A percentile compares a stretch with the other conserved stretches of the same genome.
phyloP scores from a whole-genome alignment of 2,329 filamentous ascomycete species.

The Leptographium wingfieldii region DNA sequence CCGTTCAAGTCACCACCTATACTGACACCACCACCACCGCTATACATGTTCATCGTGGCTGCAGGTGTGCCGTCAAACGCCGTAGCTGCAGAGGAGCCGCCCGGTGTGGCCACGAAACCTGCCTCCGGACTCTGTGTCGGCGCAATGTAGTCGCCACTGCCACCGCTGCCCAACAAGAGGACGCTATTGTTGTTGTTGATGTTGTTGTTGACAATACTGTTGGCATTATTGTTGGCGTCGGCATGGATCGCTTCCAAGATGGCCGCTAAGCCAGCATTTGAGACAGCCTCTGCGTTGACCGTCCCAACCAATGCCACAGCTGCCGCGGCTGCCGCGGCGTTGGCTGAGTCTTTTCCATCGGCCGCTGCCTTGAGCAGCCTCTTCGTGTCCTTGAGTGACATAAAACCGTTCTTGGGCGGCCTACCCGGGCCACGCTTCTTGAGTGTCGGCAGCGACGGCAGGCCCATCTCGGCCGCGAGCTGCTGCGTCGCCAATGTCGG shows the following conservation, averaged over 20 bases:
- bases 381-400: slow-evolving; percentile 61
- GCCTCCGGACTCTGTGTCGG: background rate
- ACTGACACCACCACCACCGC: no score
- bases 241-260: background rate
- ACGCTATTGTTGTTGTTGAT: background rate
- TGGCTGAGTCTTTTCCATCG: slow-evolving; percentile 30
- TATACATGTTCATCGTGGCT: background rate
- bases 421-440: slow-evolving; percentile 67
- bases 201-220: background rate
- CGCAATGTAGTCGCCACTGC: background rate
- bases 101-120: background rate
- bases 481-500: background rate
- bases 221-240: background rate
- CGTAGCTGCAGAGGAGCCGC: background rate
- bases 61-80: background rate
- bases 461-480: slow-evolving; percentile 5
- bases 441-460: slow-evolving; percentile 27
- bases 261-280: background rate
- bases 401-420: slow-evolving; percentile 70
- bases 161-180: background rate
- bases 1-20: background rate
- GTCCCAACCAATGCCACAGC: background rate
- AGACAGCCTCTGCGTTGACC: background rate
- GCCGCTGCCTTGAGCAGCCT: slow-evolving; percentile 40
- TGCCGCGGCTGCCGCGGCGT: background rate